Evolutionary conservation across 2,329 filamentous ascomycete species (phyloP).

Genomic region (Aspergillus hiratsukae): DNA sequence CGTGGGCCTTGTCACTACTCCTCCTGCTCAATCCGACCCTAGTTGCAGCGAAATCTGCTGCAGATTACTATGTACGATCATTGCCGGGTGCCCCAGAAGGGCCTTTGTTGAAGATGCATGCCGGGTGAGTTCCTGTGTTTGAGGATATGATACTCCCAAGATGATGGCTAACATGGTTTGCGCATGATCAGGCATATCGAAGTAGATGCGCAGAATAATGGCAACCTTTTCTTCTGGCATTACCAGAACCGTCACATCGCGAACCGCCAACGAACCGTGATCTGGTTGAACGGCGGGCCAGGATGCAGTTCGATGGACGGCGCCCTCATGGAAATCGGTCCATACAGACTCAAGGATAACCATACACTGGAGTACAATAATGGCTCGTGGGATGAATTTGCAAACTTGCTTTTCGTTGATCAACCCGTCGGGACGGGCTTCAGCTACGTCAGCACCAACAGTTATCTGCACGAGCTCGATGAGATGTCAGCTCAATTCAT

Average conservation of each 20-base stretch:
- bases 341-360: constrained; percentile 77
- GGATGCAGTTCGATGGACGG: constrained; percentile 98
- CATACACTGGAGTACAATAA: constrained; percentile 73
- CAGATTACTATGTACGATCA: constrained; percentile 83
- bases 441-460: constrained; percentile 90
- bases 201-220: constrained; percentile 76
- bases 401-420: constrained; percentile 93
- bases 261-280: constrained; percentile 80
- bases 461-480: constrained; percentile 76
- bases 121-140: constrained; percentile 63
- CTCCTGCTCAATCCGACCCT: constrained; percentile 21
- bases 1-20: constrained; percentile 24
- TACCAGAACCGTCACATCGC: constrained; percentile 94
- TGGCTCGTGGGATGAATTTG: constrained; percentile 98
- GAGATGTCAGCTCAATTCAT: constrained; percentile 90
- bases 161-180: background rate
- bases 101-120: constrained; percentile 91
- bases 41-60: constrained; percentile 53
- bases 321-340: constrained; percentile 92
- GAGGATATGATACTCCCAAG: background rate
- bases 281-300: constrained; percentile 96
- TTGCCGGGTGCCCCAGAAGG: constrained; percentile 79
- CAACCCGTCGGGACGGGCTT: constrained; percentile 95
- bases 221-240: constrained; percentile 98
- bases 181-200: constrained; percentile 71